These are phyloP conservation scores for Penicillium sp. DNA, from an alignment of 2,329 filamentous ascomycete genomes.

Conservation along the genomic window DNA sequence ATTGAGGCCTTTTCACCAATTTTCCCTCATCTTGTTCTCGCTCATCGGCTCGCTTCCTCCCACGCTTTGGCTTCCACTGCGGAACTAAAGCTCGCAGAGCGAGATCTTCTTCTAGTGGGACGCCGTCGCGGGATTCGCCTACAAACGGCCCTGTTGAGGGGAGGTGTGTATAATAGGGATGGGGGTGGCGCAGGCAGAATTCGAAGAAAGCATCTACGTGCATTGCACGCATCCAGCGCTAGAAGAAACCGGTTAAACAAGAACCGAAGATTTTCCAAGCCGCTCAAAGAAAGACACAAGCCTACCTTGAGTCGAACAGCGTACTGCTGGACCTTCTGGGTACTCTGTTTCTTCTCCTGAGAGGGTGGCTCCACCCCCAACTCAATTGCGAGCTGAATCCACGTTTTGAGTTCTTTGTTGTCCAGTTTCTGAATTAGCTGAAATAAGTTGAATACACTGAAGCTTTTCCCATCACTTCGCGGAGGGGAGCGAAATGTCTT, in stretches of 20 bases:
- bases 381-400: constrained; percentile 79
- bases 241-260: background rate
- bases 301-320: constrained; percentile 80
- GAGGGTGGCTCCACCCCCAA: constrained; percentile 85
- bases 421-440: constrained; percentile 74
- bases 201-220: constrained; percentile 94
- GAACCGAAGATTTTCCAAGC: background rate
- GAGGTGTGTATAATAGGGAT: constrained; percentile 73
- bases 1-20: constrained; percentile 54
- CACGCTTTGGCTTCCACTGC: constrained; percentile 59
- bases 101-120: constrained; percentile 80
- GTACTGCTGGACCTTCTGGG: constrained; percentile 92
- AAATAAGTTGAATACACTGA: constrained; percentile 70
- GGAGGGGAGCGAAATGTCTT: constrained; percentile 74
- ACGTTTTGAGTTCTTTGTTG: constrained; percentile 80
- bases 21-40: constrained; percentile 53
- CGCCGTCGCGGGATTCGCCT: constrained; percentile 67
- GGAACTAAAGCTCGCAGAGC: constrained; percentile 78
- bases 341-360: constrained; percentile 74
- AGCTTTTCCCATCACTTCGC: constrained; percentile 80
- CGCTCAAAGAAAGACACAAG: constrained; percentile 1
- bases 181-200: constrained; percentile 70
- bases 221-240: constrained; percentile 97
- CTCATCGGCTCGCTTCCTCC: constrained; percentile 57
- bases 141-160: constrained; percentile 60